These are phyloP conservation scores for Ogataea hybrid DNA, from an alignment of 1,139 yeast species.

Conservation along the genomic window DNA sequence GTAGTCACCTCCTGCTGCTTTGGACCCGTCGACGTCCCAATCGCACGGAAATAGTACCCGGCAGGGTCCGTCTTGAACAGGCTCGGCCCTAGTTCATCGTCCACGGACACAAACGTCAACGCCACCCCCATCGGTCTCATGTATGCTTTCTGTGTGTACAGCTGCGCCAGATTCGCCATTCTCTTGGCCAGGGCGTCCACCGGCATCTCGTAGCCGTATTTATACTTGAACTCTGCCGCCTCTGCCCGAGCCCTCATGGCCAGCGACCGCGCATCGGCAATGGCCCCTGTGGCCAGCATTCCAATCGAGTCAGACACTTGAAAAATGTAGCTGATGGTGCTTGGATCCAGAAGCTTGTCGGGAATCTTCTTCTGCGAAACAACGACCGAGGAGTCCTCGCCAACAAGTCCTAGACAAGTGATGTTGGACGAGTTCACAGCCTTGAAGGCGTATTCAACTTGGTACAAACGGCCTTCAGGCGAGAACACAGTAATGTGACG, in stretches of 20 bases:
- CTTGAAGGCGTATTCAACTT: constrained; percentile 96
- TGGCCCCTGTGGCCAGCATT: constrained; percentile 91
- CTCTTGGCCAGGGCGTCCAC: constrained; percentile 91
- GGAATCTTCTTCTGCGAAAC: constrained; percentile 96
- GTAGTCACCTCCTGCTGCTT: constrained; percentile 96
- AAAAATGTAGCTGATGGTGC: constrained; percentile 82
- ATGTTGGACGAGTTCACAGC: constrained; percentile 93
- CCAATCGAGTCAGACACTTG: constrained; percentile 81
- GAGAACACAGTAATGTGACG: constrained; percentile 98
- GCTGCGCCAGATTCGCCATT: constrained; percentile 92
- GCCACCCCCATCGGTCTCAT: constrained; percentile 98
- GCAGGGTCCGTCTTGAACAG: constrained; percentile 96
- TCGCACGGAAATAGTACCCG: constrained; percentile 88
- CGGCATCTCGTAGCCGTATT: constrained; percentile 96
- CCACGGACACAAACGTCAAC: constrained; percentile 82
- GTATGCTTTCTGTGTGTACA: constrained; percentile 97
- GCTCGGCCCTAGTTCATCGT: constrained; percentile 88
- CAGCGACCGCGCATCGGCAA: constrained; percentile 93
- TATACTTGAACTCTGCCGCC: constrained; percentile 92
- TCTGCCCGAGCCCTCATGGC: constrained; percentile 89
- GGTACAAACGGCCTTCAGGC: constrained; percentile 96
- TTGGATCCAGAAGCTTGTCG: constrained; percentile 85
- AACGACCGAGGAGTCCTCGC: constrained; percentile 85
- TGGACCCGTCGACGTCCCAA: constrained; percentile 95
- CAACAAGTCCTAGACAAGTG: constrained; percentile 84